A percentile compares a stretch with the other conserved stretches of the same genome.
phyloP scores from a whole-genome alignment of 202 grass and related monocot species.

The Alloteropsis angusta region DNA sequence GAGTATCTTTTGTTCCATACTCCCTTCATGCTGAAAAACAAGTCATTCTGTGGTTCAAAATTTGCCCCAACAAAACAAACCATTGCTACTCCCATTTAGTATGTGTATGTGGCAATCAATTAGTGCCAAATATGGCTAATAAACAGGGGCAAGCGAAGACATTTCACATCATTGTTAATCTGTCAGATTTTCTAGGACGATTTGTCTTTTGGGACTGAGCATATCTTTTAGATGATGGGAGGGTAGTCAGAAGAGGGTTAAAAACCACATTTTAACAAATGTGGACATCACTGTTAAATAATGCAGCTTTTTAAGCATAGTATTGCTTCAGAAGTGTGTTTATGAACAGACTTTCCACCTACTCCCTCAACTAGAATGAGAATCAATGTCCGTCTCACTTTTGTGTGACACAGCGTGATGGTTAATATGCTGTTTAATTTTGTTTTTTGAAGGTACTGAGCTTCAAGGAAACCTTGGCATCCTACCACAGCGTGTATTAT shows the following conservation, averaged over 20 bases:
- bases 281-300: not conserved
- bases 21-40: too few relatives aligned
- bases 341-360: not conserved
- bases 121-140: too few relatives aligned
- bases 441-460: slow-evolving; percentile 67
- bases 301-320: not conserved
- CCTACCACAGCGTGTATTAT: slow-evolving; percentile 80
- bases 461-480: slow-evolving; percentile 83
- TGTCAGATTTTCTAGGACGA: too few relatives aligned
- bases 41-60: too few relatives aligned
- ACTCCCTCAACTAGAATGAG: not conserved
- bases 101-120: too few relatives aligned
- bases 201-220: too few relatives aligned
- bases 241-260: not conserved
- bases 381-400: not conserved
- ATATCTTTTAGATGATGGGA: slow-evolving; percentile 1
- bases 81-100: too few relatives aligned
- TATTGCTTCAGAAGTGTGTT: not conserved
- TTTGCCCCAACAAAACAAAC: too few relatives aligned
- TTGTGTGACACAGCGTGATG: not conserved
- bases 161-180: too few relatives aligned
- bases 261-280: not conserved
- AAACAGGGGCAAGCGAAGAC: too few relatives aligned
- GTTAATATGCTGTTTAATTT: not conserved
- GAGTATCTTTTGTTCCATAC: not conserved